phyloP scores from a whole-genome alignment of 257 asterid genomes.

The Agastache rugosa region DNA sequence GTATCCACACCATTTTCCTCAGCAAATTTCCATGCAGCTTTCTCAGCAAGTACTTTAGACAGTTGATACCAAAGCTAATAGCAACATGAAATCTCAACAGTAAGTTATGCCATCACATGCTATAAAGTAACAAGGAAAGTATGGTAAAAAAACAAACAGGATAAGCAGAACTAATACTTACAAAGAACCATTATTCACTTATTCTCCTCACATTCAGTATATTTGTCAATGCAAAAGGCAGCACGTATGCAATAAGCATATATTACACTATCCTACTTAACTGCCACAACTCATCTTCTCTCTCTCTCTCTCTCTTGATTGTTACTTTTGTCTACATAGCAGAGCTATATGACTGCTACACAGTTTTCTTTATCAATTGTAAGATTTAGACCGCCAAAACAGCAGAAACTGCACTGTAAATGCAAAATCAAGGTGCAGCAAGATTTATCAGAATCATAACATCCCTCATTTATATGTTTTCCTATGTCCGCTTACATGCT shows the following conservation, averaged over 20 bases:
- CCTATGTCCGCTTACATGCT: neutral
- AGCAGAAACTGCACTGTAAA: too few relatives aligned
- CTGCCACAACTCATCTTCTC: neutral
- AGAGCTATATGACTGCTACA: neutral
- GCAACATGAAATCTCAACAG: constrained; percentile 14
- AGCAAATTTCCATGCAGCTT: constrained; percentile 90
- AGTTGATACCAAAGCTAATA: constrained; percentile 85
- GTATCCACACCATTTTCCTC: constrained; percentile 72
- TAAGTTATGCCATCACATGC: neutral
- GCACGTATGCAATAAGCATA: neutral
- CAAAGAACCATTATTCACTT: neutral
- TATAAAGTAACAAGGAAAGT: neutral
- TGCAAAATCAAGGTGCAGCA: too few relatives aligned
- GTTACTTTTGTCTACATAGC: too few relatives aligned
- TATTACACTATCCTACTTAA: neutral
- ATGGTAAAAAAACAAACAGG: neutral
- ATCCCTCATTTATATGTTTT: neutral
- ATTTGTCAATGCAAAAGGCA: neutral
- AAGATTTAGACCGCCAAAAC: neutral
- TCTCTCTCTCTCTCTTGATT: neutral
- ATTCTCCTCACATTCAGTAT: neutral
- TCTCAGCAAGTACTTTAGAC: constrained; percentile 84
- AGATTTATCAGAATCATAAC: neutral
- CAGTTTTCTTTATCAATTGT: neutral
- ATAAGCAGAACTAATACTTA: neutral